Base-by-base conservation (phyloP, 208 protist species). In the Angomonas deanei region DNA sequence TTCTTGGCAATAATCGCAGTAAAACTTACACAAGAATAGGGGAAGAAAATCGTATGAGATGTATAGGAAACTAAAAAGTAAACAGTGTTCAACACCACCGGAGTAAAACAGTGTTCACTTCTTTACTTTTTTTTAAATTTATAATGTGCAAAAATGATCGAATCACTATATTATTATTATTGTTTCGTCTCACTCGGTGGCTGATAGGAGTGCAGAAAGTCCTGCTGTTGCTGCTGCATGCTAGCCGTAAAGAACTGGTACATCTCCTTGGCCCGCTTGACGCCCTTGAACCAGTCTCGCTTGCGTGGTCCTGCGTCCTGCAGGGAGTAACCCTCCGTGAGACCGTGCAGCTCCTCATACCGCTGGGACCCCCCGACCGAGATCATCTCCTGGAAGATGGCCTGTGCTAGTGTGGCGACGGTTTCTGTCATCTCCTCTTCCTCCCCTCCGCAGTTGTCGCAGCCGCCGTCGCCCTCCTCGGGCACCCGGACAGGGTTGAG, bases 351-450 rank as follows among this genome's bases (percentile, higher is more conserved):
- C 23, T 28, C 50, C 13, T 33, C 5, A 24, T 56, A 56, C 3
- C 5, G 3, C 50, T 56, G 5, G 23, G 50, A 24, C 5, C 50
- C 50, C 6, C 50, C 50, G 10, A 33, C 50, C 23, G 26, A 15
- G 15, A 56, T 28, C 26, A 56, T 56, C 28, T 56, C 50, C 27
- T 56, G 50, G 27, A 56, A 56, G 50, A 56, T 28, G 26, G 50
- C 28, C 27, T 56, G 50, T 8, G 50, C 50, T 3, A 56, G 27
- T 3, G 26, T 19, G 50, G 15, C 15, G 28, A 19, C 50, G n/a
- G 15, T 24, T 11, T 34, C 50, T 11, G 50, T n/a, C n/a, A 10
- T 13, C 19, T 11, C 50, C 10, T 28, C 26, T 10, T 15, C 28
- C 50, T 28, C 26, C 15, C 50, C 26, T 33, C 15, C 26, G 34